Base-by-base conservation (phyloP, 2,329 filamentous ascomycete species). In the Calonectria hawksworthii region DNA sequence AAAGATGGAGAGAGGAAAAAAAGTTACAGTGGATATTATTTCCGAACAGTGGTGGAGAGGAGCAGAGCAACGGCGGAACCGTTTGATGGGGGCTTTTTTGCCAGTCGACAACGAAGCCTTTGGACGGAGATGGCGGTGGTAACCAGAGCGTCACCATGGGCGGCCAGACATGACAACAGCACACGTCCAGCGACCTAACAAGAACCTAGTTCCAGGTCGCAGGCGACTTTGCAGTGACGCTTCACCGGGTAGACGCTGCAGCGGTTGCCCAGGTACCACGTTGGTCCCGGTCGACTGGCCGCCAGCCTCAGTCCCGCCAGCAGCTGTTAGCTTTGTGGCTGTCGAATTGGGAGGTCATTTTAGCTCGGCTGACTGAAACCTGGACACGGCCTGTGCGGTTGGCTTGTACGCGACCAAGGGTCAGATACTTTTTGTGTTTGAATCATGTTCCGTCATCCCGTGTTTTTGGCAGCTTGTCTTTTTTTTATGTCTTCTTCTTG, bases 261-360 rank as follows among this genome's bases (percentile, higher is more conserved):
- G 47, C 41, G 44, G 56, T 64, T 70, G 68, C 32, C 54, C 44
- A 64, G 56, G 68, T 70, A 70, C 68, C 38, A n/a, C 21, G 14
- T 34, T 51, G 30, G 23, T 36, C 44, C 56, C 26, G 7, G 38
- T 30, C 26, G 44, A 56, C 23, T 59, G 63, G 47, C 68, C 52
- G 59, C 69, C 41, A 56, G 51, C 54, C 67, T 47, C 68, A 34
- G 44, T 56, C 68, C 38, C 67, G 38, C 52, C 36, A 63, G 41
- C 30, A 30, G 11, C 16, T 38, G 13, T 18, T 50, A 32, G 61
- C 26, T 65, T 47, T 34, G 38, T 26, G 38, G 61, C 18, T 65
- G 61, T 30, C 44, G 61, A 50, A 65, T 32, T 50, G 41, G 61
- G 47, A 47, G 61, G 38, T 23, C 61, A 50, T 50, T 50, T 65